Evolutionary conservation across 768 basidiomycete genomes (phyloP).

Genomic region (Lactarius hatsudake): DNA sequence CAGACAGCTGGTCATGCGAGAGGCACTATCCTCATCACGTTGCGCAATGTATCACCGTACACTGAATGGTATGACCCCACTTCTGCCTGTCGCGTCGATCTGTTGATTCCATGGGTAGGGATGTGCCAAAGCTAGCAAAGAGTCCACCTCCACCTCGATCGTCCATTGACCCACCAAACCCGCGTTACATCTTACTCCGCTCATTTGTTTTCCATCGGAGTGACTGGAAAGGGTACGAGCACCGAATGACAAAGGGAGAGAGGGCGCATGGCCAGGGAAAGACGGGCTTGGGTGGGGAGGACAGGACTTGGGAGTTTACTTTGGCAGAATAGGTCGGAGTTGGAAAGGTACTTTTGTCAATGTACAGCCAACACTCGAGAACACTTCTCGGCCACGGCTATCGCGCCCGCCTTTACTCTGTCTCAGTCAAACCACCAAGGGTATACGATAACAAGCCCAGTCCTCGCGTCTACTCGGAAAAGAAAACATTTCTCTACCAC

Average conservation of each 20-base stretch:
- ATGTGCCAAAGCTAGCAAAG: slow-evolving; percentile 72
- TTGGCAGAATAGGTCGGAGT: slow-evolving; percentile 29
- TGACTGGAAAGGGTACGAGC: slow-evolving; percentile 82
- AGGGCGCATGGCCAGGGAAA: slow-evolving; percentile 59
- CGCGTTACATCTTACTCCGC: slow-evolving; percentile 64
- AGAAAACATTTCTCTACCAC: slow-evolving; percentile 79
- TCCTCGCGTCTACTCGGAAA: slow-evolving; percentile 70
- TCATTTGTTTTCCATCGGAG: slow-evolving; percentile 76
- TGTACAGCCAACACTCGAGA: slow-evolving; percentile 14
- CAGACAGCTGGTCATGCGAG: slow-evolving; percentile 35
- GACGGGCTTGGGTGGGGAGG: slow-evolving; percentile 73
- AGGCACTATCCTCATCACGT: slow-evolving; percentile 82
- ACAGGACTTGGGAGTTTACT: slow-evolving; percentile 90
- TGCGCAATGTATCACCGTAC: slow-evolving; percentile 85
- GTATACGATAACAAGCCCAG: slow-evolving; percentile 50
- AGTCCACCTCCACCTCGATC: slow-evolving; percentile 56
- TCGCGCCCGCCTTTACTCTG: slow-evolving; percentile 28
- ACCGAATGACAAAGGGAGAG: slow-evolving; percentile 93
- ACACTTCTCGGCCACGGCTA: slow-evolving; percentile 10
- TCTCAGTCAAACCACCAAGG: slow-evolving; percentile 53
- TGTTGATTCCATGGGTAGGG: slow-evolving; percentile 45
- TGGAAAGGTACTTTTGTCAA: not conserved
- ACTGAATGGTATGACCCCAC: slow-evolving; percentile 64
- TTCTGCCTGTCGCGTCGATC: not conserved
- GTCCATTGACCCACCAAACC: slow-evolving; percentile 51